These are phyloP conservation scores for Prunella vulgaris DNA, from an alignment of 257 asterid genomes.

Conservation along the genomic window DNA sequence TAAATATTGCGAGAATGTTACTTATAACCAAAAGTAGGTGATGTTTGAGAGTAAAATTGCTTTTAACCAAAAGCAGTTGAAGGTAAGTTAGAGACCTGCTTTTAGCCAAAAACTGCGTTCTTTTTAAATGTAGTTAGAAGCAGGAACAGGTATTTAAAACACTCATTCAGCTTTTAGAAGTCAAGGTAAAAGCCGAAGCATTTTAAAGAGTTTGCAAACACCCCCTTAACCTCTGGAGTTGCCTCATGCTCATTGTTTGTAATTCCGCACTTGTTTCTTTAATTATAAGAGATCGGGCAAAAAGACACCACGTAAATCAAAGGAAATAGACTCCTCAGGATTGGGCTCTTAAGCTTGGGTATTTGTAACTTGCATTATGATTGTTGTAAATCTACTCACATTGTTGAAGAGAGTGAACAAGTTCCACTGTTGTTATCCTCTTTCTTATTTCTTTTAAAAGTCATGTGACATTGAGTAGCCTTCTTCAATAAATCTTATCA, in stretches of 20 bases:
- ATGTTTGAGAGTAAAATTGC: background rate
- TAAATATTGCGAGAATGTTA: background rate
- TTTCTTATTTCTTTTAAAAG: background rate
- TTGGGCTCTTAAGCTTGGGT: background rate
- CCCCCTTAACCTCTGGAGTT: background rate
- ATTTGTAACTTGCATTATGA: background rate
- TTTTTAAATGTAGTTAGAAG: background rate
- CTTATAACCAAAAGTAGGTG: background rate
- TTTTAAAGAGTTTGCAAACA: background rate
- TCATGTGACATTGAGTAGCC: background rate
- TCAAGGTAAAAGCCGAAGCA: background rate
- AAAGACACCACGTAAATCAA: background rate
- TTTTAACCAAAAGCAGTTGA: background rate
- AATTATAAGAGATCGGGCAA: background rate
- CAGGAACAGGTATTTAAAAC: background rate
- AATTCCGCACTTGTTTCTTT: background rate
- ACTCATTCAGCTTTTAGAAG: background rate
- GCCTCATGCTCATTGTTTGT: slow-evolving; percentile 4
- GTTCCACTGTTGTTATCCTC: background rate
- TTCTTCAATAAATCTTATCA: background rate
- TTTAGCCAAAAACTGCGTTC: background rate
- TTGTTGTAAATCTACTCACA: background rate
- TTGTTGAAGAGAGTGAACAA: background rate
- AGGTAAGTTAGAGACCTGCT: background rate
- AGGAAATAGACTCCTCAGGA: background rate